A percentile compares a stretch with the other conserved stretches of the same genome.
Conservation (phyloP, 441 rosid species). For the Gossypium gossypioides region DNA sequence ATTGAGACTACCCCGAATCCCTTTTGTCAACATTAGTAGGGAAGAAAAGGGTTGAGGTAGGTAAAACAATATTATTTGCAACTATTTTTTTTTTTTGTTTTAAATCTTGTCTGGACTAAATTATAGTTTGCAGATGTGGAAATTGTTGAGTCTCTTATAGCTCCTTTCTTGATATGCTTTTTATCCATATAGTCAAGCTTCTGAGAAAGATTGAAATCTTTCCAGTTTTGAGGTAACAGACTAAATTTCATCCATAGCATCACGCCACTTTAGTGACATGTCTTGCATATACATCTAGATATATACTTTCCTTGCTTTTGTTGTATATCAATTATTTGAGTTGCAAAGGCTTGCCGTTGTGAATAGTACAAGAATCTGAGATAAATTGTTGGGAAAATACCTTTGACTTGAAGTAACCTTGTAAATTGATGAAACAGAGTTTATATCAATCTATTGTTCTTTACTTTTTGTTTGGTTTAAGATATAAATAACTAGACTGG, state of each 20-base stretch:
- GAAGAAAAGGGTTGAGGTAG: slow-evolving; percentile 80
- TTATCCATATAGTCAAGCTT: slow-evolving; percentile 26
- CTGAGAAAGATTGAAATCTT: slow-evolving; percentile 24
- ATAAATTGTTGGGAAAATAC: neutral
- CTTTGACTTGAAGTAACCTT: neutral
- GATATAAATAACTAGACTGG: neutral
- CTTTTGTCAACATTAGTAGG: slow-evolving; percentile 32
- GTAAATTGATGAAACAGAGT: neutral
- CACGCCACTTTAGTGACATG: neutral
- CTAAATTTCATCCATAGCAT: neutral
- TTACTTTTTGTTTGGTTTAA: neutral
- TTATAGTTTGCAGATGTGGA: neutral
- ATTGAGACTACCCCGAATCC: slow-evolving; percentile 51
- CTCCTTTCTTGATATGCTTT: slow-evolving; percentile 19
- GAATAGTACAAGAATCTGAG: neutral
- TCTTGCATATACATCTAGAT: neutral
- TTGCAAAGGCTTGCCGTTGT: neutral
- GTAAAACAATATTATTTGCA: neutral
- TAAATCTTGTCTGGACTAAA: neutral
- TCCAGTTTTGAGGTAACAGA: slow-evolving; percentile 52
- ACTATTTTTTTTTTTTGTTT: neutral
- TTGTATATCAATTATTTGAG: neutral
- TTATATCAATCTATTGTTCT: neutral
- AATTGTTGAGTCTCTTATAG: slow-evolving; percentile 10
- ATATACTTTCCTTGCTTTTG: neutral